Conservation (phyloP, 345 rosid genomes). For the Eucalyptus melliodora region DNA sequence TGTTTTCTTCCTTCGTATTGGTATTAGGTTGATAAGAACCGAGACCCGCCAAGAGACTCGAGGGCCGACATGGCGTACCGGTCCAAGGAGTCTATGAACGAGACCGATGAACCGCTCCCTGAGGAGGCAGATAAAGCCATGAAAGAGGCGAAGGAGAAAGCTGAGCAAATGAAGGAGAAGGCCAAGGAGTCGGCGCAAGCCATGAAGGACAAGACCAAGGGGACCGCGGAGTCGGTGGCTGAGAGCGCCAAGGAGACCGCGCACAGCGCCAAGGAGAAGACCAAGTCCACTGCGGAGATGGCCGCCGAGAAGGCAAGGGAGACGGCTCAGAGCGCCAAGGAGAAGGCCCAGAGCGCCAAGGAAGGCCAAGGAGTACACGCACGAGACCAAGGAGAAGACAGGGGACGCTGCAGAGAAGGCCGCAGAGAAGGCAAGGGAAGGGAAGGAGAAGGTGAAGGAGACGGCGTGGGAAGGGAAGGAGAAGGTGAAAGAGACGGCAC, state of each 20-base stretch:
- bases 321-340: not conserved
- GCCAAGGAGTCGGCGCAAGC: not conserved
- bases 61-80: slow-evolving; percentile 1
- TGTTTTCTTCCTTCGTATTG: not conserved
- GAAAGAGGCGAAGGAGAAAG: not conserved
- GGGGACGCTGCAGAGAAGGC: not conserved
- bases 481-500: not conserved
- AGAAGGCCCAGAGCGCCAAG: not conserved
- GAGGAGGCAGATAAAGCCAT: not conserved
- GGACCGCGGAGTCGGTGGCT: not conserved
- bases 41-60: not conserved
- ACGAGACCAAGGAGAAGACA: slow-evolving; percentile 5
- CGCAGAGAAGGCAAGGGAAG: not conserved
- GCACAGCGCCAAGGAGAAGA: not conserved
- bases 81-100: not conserved
- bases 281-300: not conserved
- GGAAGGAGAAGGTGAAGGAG: too few species aligned
- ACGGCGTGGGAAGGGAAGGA: not conserved
- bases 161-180: not conserved
- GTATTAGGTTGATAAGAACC: slow-evolving; percentile 1
- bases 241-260: not conserved
- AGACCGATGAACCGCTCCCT: not conserved
- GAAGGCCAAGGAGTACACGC: slow-evolving; percentile 3
- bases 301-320: not conserved
- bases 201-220: not conserved